Evolutionary conservation across 2,329 filamentous ascomycete genomes (phyloP).

Genomic region (Cordyceps javanica): DNA sequence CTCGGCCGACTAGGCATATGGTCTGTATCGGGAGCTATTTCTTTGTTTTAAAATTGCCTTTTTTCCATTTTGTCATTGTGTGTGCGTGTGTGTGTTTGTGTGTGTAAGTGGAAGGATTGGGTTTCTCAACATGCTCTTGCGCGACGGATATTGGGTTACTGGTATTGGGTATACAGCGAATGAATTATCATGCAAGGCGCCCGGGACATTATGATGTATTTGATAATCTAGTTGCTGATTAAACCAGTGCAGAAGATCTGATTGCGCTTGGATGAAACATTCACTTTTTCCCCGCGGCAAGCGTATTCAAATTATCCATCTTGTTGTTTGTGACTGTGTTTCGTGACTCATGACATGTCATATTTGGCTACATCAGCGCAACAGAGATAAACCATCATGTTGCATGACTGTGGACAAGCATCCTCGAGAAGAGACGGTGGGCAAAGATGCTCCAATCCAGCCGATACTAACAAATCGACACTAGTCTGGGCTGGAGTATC

Average conservation of each 20-base stretch:
- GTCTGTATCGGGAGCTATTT: background rate
- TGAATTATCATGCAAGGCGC: slow-evolving; percentile 2
- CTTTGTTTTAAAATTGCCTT: background rate
- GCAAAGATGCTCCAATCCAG: too few relatives aligned
- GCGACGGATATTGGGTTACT: background rate
- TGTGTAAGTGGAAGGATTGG: too few relatives aligned
- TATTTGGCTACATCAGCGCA: too few relatives aligned
- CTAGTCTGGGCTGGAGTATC: too few relatives aligned
- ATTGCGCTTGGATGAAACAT: background rate
- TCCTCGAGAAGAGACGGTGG: too few relatives aligned
- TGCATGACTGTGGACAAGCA: too few relatives aligned
- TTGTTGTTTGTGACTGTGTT: too few relatives aligned
- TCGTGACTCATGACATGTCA: background rate
- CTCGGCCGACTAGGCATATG: slow-evolving; percentile 3
- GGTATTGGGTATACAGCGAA: background rate
- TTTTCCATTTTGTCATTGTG: background rate
- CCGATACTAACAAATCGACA: too few relatives aligned
- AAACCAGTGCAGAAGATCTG: background rate
- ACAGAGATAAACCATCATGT: too few relatives aligned
- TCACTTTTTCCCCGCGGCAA: background rate
- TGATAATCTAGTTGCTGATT: background rate
- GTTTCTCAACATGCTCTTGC: background rate
- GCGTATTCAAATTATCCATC: too few relatives aligned
- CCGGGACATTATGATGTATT: background rate
- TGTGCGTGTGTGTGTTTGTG: too few relatives aligned